Percentiles rank a stretch among this genome's conserved stretches.
These are phyloP conservation scores for Furculomyces boomerangus DNA, from an alignment of 371 early-diverging fungal genomes.

Conservation along the genomic window DNA sequence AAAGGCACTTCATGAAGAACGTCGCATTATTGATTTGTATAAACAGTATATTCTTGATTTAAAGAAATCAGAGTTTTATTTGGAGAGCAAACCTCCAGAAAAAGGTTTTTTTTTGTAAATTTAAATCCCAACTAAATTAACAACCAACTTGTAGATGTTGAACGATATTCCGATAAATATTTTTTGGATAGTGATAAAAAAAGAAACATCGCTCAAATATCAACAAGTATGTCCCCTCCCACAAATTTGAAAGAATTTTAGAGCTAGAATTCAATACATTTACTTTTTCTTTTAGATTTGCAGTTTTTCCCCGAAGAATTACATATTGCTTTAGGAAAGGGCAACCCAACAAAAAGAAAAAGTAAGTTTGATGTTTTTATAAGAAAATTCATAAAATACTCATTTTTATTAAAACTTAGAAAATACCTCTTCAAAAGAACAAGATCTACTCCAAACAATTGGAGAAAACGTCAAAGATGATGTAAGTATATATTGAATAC, in stretches of 20 bases:
- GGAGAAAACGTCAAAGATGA: no score
- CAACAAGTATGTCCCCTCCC: conserved; percentile 8
- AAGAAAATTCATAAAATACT: no score
- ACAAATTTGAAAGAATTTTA: not conserved
- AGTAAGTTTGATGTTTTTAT: not conserved
- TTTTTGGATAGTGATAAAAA: not conserved
- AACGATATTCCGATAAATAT: conserved; percentile 22
- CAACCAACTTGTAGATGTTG: conserved; percentile 12
- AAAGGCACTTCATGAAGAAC: not conserved
- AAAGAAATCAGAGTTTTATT: not conserved
- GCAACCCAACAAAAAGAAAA: conserved; percentile 6
- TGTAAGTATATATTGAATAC: no score
- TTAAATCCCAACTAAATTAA: no score
- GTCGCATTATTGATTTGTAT: not conserved
- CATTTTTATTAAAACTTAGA: no score
- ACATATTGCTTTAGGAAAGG: conserved; percentile 10
- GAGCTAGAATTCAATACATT: not conserved
- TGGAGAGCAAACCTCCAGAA: not conserved
- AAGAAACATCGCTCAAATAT: conserved; percentile 5
- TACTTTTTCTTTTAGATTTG: conserved; percentile 2
- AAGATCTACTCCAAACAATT: no score
- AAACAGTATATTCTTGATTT: not conserved
- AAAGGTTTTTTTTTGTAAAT: no score
- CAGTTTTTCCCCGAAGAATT: conserved; percentile 19
- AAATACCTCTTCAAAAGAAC: no score